Evolutionary conservation across 2,329 filamentous ascomycete species (phyloP).

Genomic region (Epichloe typhina): DNA sequence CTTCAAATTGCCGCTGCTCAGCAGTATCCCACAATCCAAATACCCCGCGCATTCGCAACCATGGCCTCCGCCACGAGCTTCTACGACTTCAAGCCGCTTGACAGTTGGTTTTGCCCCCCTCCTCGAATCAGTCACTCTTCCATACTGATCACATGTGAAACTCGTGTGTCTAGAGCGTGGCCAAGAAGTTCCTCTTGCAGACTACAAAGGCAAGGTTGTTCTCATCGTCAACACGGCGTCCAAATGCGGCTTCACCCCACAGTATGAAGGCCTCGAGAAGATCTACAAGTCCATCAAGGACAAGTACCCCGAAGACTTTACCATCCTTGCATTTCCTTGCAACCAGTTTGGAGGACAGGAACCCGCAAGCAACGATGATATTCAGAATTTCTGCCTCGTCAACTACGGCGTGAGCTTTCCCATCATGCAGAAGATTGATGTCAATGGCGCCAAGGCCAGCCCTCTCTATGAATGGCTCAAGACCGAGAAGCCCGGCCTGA

Average conservation of each 20-base stretch:
- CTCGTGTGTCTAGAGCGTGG: slow-evolving; percentile 34
- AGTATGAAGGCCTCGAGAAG: slow-evolving; percentile 81
- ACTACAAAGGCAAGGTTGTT: slow-evolving; percentile 83
- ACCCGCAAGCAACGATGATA: slow-evolving; percentile 68
- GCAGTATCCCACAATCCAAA: neutral
- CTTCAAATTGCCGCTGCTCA: neutral
- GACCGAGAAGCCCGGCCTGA: slow-evolving; percentile 60
- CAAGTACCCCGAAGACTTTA: slow-evolving; percentile 61
- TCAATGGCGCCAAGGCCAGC: slow-evolving; percentile 73
- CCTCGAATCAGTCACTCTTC: neutral
- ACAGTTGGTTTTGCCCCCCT: slow-evolving; percentile 39
- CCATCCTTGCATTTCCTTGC: slow-evolving; percentile 91
- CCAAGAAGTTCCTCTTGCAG: slow-evolving; percentile 51
- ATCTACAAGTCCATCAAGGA: slow-evolving; percentile 69
- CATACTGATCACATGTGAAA: slow-evolving; percentile 7
- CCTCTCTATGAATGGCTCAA: slow-evolving; percentile 55
- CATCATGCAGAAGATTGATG: slow-evolving; percentile 81
- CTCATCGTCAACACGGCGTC: slow-evolving; percentile 95
- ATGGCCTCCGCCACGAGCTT: slow-evolving; percentile 39
- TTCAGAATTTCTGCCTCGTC: slow-evolving; percentile 74
- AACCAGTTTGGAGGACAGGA: slow-evolving; percentile 95
- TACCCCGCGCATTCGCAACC: slow-evolving; percentile 8
- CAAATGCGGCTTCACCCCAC: slow-evolving; percentile 98
- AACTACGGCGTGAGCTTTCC: slow-evolving; percentile 92
- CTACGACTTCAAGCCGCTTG: slow-evolving; percentile 73